Evolutionary conservation across 768 basidiomycete genomes (phyloP).

Genomic region (Hirschioporus abietinus): DNA sequence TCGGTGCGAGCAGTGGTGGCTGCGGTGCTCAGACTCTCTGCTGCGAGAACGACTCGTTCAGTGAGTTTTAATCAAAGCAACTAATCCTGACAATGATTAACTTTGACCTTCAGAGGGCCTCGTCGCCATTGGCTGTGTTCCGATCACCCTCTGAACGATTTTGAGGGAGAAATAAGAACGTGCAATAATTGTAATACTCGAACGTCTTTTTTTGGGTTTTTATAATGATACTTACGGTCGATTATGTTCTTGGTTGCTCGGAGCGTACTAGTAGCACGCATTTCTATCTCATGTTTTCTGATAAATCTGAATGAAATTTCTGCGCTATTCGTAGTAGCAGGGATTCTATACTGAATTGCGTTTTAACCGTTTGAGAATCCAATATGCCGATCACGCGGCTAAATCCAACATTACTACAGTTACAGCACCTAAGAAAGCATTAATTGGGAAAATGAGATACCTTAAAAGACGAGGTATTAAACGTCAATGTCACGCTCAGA

Average conservation of each 20-base stretch:
- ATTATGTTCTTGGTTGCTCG: neutral
- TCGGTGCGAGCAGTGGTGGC: conserved; percentile 10
- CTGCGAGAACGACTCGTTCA: conserved; percentile 15
- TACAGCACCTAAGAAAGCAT: too few relatives aligned
- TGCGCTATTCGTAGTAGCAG: neutral
- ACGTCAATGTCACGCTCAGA: too few relatives aligned
- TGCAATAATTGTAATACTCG: neutral
- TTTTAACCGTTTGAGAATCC: too few relatives aligned
- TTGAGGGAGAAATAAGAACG: neutral
- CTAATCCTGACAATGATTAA: neutral
- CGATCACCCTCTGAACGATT: conserved; percentile 25
- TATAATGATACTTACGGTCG: neutral
- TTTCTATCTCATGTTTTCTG: neutral
- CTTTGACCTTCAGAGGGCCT: conserved; percentile 19
- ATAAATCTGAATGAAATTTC: neutral
- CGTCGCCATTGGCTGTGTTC: conserved; percentile 32
- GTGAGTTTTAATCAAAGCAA: neutral
- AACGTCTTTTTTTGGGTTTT: neutral
- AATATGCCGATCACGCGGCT: neutral
- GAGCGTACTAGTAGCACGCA: neutral
- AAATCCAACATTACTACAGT: neutral
- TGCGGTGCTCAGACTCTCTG: conserved; percentile 15
- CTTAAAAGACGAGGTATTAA: too few relatives aligned
- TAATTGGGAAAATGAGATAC: too few relatives aligned
- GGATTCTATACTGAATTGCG: neutral